These are phyloP conservation scores for Climacium dendroides DNA, from an alignment of 225 moss, liverwort and hornwort genomes.

Conservation along the genomic window DNA sequence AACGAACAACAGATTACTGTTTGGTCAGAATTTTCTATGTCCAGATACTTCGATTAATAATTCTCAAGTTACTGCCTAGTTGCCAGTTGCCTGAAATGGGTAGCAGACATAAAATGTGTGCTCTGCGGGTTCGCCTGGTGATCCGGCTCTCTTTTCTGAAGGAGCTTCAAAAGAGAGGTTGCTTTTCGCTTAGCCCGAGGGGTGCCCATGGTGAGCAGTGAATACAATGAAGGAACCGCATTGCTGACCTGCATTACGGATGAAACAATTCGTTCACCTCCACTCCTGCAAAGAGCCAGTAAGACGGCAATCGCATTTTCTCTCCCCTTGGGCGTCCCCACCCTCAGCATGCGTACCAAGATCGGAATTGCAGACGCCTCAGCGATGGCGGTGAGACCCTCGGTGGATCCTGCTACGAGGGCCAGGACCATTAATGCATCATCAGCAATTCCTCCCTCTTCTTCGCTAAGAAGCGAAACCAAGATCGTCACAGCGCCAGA, in stretches of 20 bases:
- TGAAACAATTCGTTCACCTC: conserved; percentile 26
- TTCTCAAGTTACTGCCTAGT: conserved; percentile 2
- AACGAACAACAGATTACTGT: not conserved
- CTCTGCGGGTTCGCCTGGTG: not conserved
- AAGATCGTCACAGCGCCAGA: conserved; percentile 39
- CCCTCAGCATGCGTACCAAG: conserved; percentile 38
- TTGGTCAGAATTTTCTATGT: not conserved
- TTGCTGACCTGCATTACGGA: conserved; percentile 22
- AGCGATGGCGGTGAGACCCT: conserved; percentile 40
- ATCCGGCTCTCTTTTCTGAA: conserved; percentile 28
- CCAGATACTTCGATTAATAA: not conserved
- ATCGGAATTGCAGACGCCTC: conserved; percentile 36
- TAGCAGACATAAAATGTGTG: conserved; percentile 13
- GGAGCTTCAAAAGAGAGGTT: conserved; percentile 31
- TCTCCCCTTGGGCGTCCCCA: conserved; percentile 42
- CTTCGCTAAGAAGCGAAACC: conserved; percentile 25
- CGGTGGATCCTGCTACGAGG: conserved; percentile 42
- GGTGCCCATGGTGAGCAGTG: conserved; percentile 38
- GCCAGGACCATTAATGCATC: conserved; percentile 63
- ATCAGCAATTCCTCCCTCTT: conserved; percentile 49
- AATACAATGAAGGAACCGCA: conserved; percentile 27
- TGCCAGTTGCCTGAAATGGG: conserved; percentile 23
- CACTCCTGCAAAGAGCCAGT: conserved; percentile 50
- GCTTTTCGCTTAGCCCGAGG: conserved; percentile 42
- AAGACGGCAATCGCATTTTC: conserved; percentile 57